Evolutionary conservation across 2,329 filamentous ascomycete genomes (phyloP).

Genomic region (Fusarium torreyae): DNA sequence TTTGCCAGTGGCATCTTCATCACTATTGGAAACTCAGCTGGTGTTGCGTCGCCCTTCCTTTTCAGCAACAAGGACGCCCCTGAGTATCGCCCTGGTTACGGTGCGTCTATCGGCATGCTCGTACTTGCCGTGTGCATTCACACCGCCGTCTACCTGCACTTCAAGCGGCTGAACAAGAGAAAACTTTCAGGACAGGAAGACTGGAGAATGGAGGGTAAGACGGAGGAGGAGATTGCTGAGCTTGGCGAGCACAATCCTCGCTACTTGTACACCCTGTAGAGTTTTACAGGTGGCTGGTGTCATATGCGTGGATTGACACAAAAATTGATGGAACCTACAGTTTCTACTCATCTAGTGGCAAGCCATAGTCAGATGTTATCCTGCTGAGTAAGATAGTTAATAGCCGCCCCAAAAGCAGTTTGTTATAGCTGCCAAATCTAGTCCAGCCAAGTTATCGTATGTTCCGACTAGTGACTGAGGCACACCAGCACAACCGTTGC

Average conservation of each 20-base stretch:
- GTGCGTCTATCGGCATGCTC: slow-evolving; percentile 66
- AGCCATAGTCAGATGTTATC: too few relatives aligned
- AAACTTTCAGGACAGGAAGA: slow-evolving; percentile 57
- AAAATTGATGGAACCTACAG: too few relatives aligned
- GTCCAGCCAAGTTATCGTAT: too few relatives aligned
- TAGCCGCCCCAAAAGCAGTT: too few relatives aligned
- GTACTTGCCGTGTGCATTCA: slow-evolving; percentile 52
- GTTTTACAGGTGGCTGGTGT: not conserved
- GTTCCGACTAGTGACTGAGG: too few relatives aligned
- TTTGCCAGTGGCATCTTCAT: slow-evolving; percentile 74
- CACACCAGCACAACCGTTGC: too few relatives aligned
- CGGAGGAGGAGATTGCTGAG: slow-evolving; percentile 58
- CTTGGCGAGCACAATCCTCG: slow-evolving; percentile 60
- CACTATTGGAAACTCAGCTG: slow-evolving; percentile 73
- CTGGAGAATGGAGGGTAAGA: slow-evolving; percentile 58
- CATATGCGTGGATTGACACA: not conserved
- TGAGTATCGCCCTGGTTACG: slow-evolving; percentile 66
- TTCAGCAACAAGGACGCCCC: slow-evolving; percentile 62
- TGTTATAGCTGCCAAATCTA: too few relatives aligned
- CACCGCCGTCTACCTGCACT: slow-evolving; percentile 50
- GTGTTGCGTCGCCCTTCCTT: slow-evolving; percentile 74
- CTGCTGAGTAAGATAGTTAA: too few relatives aligned
- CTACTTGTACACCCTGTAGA: slow-evolving; percentile 40
- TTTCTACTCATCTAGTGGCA: too few relatives aligned
- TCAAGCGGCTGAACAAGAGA: slow-evolving; percentile 54